Evolutionary conservation across 2,329 filamentous ascomycete genomes (phyloP), one percentile per base, ranked within the genome.

Genomic region (Arthroderma sp.): DNA sequence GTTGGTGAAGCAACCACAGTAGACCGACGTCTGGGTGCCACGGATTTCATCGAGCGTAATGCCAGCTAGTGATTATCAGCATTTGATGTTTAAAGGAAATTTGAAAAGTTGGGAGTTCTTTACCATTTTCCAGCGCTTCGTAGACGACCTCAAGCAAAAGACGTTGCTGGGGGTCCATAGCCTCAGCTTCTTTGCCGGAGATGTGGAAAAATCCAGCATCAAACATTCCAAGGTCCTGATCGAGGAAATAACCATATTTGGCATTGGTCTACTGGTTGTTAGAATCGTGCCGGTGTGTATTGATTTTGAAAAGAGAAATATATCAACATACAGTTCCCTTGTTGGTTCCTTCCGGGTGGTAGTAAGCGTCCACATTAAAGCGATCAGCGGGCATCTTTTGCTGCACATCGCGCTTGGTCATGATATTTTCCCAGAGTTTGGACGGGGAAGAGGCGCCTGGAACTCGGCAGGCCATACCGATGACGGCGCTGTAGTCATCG

Each of bases 191-290:
- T 0, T 60, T 58, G 4, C 65, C 56, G 1, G 54, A 59, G 7
- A 69, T 67, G 7, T 60, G 55, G 58, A 68, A 72, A 53, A 72
- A 72, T 0, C 60, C 57, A 1, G 66, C 64, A 60, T 72, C 70
- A 38, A 72, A 72, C 1, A 55, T 23, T 0, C 57, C 52, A 4
- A 65, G 49, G 51, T 70, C 67, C 19, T 67, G 64, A 13, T 59
- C 33, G 7, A 64, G 59, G 43, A 63, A 61, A 49, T 64, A 61
- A 5, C 59, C 58, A 11, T 54, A 59, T n/a, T 44, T 57, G 21
- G 58, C 47, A 51, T 57, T 59, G 37, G 49, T 59, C 58, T 59
- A 33, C 2, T 15, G 2, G n/a, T 25, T 21, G 6, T 35, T 25
- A 35, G 15, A 51, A 19, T 4, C 19, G 25, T 17, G 15, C 17